A percentile compares a stretch with the other conserved stretches of the same genome.
Conservation (phyloP, 2,329 filamentous ascomycete species). For the Bretziella fagacearum region DNA sequence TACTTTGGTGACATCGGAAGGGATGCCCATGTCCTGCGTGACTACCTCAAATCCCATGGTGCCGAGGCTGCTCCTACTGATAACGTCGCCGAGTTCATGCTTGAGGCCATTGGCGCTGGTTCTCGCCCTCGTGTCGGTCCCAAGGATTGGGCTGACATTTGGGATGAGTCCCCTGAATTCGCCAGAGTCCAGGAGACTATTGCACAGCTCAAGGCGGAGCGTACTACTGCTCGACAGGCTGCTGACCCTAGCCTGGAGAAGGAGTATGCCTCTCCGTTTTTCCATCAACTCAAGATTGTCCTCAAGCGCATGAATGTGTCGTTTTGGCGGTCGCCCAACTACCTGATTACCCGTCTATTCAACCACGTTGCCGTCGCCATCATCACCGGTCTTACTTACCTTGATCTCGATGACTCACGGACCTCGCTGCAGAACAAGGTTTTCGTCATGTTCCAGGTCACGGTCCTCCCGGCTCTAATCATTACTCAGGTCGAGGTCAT, state of each 20-base stretch:
- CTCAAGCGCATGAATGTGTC: slow-evolving; percentile 55
- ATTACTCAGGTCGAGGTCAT: slow-evolving; percentile 66
- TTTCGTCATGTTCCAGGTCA: slow-evolving; percentile 82
- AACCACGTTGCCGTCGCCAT: slow-evolving; percentile 66
- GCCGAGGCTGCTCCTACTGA: slow-evolving; percentile 39
- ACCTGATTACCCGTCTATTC: slow-evolving; percentile 75
- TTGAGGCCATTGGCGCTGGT: slow-evolving; percentile 67
- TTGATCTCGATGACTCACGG: slow-evolving; percentile 60
- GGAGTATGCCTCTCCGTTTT: slow-evolving; percentile 68
- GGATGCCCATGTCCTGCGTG: slow-evolving; percentile 53
- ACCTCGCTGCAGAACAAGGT: slow-evolving; percentile 68
- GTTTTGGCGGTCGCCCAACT: slow-evolving; percentile 77
- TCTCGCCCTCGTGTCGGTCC: slow-evolving; percentile 54
- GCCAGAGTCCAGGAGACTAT: slow-evolving; percentile 50
- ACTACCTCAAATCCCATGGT: slow-evolving; percentile 42
- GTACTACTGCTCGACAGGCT: slow-evolving; percentile 32
- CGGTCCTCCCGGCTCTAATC: slow-evolving; percentile 67
- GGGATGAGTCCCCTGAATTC: slow-evolving; percentile 56
- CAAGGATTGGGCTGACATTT: slow-evolving; percentile 66
- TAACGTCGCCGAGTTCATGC: slow-evolving; percentile 62
- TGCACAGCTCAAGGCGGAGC: slow-evolving; percentile 43
- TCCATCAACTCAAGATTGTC: slow-evolving; percentile 64
- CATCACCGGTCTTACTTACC: slow-evolving; percentile 61
- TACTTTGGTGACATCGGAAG: slow-evolving; percentile 76
- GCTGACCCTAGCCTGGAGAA: slow-evolving; percentile 37